Evolutionary conservation across 805 yeast genomes (phyloP).

Genomic region (Suhomyces sp.): DNA sequence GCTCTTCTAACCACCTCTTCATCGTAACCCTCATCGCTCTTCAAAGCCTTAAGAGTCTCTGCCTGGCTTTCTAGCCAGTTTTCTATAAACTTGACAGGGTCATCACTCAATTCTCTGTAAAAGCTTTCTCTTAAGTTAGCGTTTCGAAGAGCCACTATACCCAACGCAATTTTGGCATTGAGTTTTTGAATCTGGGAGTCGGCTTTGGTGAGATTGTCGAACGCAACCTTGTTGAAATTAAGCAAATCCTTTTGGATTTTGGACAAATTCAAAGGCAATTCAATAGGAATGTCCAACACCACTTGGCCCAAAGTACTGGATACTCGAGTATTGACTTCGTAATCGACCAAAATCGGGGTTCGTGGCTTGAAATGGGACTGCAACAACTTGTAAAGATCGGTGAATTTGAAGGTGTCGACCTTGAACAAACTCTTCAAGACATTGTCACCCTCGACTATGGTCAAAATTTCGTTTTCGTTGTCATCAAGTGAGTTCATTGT

Average conservation of each 20-base stretch:
- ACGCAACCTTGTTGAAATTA: constrained; percentile 36
- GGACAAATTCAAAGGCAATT: constrained; percentile 36
- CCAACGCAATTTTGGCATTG: constrained; percentile 44
- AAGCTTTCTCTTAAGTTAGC: constrained; percentile 71
- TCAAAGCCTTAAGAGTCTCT: constrained; percentile 77
- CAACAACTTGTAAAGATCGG: constrained; percentile 67
- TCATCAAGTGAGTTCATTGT: constrained; percentile 12
- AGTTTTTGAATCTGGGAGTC: constrained; percentile 42
- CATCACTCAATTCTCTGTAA: constrained; percentile 65
- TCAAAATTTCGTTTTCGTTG: constrained; percentile 23
- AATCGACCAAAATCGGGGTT: constrained; percentile 75
- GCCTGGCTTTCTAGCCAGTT: constrained; percentile 78
- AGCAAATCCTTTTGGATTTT: constrained; percentile 37
- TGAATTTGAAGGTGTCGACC: constrained; percentile 57
- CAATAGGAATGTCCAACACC: constrained; percentile 64
- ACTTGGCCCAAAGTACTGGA: constrained; percentile 79
- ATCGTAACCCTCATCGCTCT: constrained; percentile 85
- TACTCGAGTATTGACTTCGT: constrained; percentile 70
- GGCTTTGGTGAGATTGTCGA: constrained; percentile 43
- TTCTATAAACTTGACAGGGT: constrained; percentile 74
- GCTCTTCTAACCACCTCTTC: constrained; percentile 88
- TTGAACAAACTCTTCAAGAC: constrained; percentile 45
- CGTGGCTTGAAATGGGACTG: constrained; percentile 73
- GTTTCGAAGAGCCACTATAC: constrained; percentile 51
- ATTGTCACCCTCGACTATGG: constrained; percentile 42